Evolutionary conservation across 495 filamentous ascomycete genomes (phyloP), one percentile per base, ranked within the genome.

Genomic region (Penicillium bovifimosum): DNA sequence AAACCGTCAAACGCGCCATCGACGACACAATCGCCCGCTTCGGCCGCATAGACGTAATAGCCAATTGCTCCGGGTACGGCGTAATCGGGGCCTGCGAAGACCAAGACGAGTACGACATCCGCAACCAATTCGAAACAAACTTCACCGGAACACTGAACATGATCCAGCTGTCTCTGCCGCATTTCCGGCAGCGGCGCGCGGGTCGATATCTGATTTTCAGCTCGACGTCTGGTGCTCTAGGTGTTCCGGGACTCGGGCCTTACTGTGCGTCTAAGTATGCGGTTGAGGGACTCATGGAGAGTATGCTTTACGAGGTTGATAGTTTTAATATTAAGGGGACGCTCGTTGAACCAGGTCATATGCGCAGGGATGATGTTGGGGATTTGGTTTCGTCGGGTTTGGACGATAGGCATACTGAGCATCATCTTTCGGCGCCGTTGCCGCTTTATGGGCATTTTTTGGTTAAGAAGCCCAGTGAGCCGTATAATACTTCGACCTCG

Each of bases 251-350:
- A 0, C 69, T 97, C 10, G 91, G 93, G 0, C 92, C 91, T 0
- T 97, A 96, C 63, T 96, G 93, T 67, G 93, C 93, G 0, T 95
- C 90, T 1, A 98, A 97, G 65, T 96, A 96, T 65, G 93, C 93
- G 0, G 87, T 95, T 9, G 93, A 98, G 62, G 93, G 93, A 0
- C 72, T 98, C 47, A 89, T 96, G 54, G 93, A 98, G 72, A 88
- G 86, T 28, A 91, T 98, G 86, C 76, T 95, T 6, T 97, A 96
- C 62, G 93, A 98, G 64, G 82, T 95, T 47, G 91, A 96, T 63
- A 78, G 83, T 6, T 95, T 95, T 67, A 89, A 90, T 58, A 85
- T 96, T 61, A 93, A 92, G 65, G 90, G 87, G 1, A 96, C 93
- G 1, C 79, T 96, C 5, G 90, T 96, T 2, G 90, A 96, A 56